Percentiles rank a stretch among this genome's conserved stretches.
phyloP scores from a whole-genome alignment of 257 asterid species.

The Gentiana macrophylla region DNA sequence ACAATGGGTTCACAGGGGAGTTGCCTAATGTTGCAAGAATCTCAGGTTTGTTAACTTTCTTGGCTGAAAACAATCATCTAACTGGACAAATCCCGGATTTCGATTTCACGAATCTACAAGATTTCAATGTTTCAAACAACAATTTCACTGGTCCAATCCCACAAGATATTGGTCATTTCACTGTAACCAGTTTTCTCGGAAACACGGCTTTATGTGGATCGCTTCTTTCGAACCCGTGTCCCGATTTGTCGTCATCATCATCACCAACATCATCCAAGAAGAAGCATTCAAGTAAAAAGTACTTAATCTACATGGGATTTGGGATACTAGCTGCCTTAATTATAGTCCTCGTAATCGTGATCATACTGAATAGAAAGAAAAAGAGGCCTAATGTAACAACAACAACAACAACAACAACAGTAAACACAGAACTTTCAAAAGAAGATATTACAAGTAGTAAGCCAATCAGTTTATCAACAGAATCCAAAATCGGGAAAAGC shows the following conservation, averaged over 20 bases:
- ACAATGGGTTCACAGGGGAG: conserved; percentile 39
- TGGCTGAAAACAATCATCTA: conserved; percentile 35
- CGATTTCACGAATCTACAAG: conserved; percentile 11
- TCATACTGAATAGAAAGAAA: conserved; percentile 11
- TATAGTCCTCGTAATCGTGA: conserved; percentile 19
- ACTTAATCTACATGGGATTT: conserved; percentile 48
- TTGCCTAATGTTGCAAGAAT: conserved; percentile 40
- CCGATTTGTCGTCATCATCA: neutral
- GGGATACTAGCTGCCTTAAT: conserved; percentile 40
- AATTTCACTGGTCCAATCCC: conserved; percentile 8
- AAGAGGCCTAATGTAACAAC: conserved; percentile 6
- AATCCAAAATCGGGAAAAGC: conserved; percentile 30
- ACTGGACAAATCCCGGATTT: conserved; percentile 37
- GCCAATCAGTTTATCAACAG: conserved; percentile 33
- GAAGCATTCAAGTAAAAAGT: conserved; percentile 24
- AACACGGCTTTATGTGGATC: conserved; percentile 11
- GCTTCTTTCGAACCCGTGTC: neutral
- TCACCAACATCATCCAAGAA: conserved; percentile 3
- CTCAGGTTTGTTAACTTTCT: conserved; percentile 45
- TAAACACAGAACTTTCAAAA: neutral
- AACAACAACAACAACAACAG: conserved; percentile 1
- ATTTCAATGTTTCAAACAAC: conserved; percentile 10
- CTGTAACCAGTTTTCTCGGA: conserved; percentile 4
- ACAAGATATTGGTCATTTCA: neutral
- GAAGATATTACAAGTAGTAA: conserved; percentile 9